These are phyloP conservation scores for Oenanthe javanica DNA, from an alignment of 140 eudicot genomes.

Conservation along the genomic window DNA sequence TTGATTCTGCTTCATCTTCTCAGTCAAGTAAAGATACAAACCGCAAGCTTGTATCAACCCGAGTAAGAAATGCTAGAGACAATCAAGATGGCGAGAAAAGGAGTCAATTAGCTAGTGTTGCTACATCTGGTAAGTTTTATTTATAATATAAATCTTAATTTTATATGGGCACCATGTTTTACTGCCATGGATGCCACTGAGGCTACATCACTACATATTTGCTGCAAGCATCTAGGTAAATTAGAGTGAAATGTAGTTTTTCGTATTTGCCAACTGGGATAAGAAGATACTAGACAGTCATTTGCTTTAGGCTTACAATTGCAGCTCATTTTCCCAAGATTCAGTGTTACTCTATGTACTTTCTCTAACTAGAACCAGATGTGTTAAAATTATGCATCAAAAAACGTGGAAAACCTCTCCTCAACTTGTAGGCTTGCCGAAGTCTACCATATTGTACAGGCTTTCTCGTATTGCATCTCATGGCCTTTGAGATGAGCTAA, in stretches of 20 bases:
- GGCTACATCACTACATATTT: neutral
- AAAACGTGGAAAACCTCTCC: neutral
- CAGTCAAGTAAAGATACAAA: slow-evolving; percentile 54
- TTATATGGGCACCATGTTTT: neutral
- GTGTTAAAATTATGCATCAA: neutral
- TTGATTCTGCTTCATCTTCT: slow-evolving; percentile 30
- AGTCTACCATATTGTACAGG: no score
- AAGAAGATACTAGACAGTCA: neutral
- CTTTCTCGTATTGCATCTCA: neutral
- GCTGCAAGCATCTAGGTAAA: neutral
- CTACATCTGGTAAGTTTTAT: slow-evolving; percentile 41
- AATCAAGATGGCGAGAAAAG: slow-evolving; percentile 33
- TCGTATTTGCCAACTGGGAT: neutral
- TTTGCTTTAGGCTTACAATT: neutral
- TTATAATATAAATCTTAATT: neutral
- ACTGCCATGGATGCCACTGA: neutral
- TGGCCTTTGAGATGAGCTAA: neutral
- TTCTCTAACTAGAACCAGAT: neutral
- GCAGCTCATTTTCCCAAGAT: neutral
- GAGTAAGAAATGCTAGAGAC: slow-evolving; percentile 42
- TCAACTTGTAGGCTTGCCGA: neutral
- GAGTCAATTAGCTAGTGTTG: slow-evolving; percentile 18
- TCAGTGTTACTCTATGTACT: neutral
- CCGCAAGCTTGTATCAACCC: slow-evolving; percentile 38
- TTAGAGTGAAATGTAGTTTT: neutral